A percentile compares a stretch with the other conserved stretches of the same genome.
These are phyloP conservation scores for Ogataea angusta DNA, from an alignment of 805 yeast species.

Conservation along the genomic window DNA sequence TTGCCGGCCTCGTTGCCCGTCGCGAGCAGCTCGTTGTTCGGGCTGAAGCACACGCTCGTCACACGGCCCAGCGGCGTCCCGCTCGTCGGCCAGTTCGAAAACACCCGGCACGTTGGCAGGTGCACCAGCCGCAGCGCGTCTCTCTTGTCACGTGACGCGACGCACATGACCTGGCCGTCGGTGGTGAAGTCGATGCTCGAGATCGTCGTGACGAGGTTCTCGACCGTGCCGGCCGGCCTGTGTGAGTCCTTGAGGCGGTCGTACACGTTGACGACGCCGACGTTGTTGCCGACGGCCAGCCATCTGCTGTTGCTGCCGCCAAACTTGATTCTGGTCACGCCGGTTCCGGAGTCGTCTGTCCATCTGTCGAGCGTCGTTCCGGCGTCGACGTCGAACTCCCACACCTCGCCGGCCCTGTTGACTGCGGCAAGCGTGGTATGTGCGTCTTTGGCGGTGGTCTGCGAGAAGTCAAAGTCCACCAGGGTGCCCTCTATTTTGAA, in stretches of 20 bases:
- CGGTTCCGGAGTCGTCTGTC: conserved; percentile 84
- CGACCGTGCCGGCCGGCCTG: conserved; percentile 61
- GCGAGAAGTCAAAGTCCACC: conserved; percentile 72
- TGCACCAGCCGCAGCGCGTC: conserved; percentile 88
- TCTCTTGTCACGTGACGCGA: conserved; percentile 79
- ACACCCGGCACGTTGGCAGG: conserved; percentile 81
- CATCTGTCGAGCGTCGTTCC: conserved; percentile 61
- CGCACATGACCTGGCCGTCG: conserved; percentile 86
- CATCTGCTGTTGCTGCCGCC: conserved; percentile 72
- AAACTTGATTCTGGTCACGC: conserved; percentile 70
- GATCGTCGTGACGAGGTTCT: conserved; percentile 78
- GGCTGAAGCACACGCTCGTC: conserved; percentile 74
- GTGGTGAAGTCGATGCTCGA: conserved; percentile 69
- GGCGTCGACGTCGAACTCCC: conserved; percentile 69
- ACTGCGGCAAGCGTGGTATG: conserved; percentile 48
- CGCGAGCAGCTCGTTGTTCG: conserved; percentile 77
- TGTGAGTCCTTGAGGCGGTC: conserved; percentile 43
- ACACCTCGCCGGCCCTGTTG: conserved; percentile 80
- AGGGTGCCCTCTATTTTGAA: conserved; percentile 86
- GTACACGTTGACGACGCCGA: conserved; percentile 87
- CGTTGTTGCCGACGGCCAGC: conserved; percentile 84
- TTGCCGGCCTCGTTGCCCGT: conserved; percentile 90
- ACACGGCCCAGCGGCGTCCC: conserved; percentile 97
- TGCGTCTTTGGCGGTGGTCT: conserved; percentile 30
- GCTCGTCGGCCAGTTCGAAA: conserved; percentile 95